Evolutionary conservation across 345 rosid species (phyloP).

Genomic region (Lepidium sativum): DNA sequence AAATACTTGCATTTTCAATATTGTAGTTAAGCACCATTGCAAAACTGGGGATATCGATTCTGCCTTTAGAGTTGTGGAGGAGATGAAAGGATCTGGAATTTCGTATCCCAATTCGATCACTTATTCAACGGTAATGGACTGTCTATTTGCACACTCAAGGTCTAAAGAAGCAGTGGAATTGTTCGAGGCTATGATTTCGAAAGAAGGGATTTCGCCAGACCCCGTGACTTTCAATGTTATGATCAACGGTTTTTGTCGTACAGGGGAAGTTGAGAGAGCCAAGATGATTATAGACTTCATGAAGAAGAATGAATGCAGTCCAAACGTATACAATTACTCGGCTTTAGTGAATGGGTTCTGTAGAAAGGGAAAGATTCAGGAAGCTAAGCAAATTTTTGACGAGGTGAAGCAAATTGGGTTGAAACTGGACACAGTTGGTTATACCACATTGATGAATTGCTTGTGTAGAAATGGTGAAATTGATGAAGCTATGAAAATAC

Average conservation of each 20-base stretch:
- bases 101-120: slow-evolving; percentile 76
- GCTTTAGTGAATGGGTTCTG: slow-evolving; percentile 59
- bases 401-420: slow-evolving; percentile 57
- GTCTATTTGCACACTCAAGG: slow-evolving; percentile 48
- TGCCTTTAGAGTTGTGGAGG: slow-evolving; percentile 55
- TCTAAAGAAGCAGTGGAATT: slow-evolving; percentile 62
- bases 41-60: slow-evolving; percentile 50
- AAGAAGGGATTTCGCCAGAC: slow-evolving; percentile 72
- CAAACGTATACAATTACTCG: slow-evolving; percentile 63
- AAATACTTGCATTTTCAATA: slow-evolving; percentile 87
- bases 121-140: slow-evolving; percentile 64
- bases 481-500: slow-evolving; percentile 51
- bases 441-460: slow-evolving; percentile 69
- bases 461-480: slow-evolving; percentile 47
- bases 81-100: slow-evolving; percentile 52
- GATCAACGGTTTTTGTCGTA: slow-evolving; percentile 68
- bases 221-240: slow-evolving; percentile 58
- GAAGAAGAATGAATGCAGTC: slow-evolving; percentile 70
- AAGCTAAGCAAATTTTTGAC: slow-evolving; percentile 45
- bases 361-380: slow-evolving; percentile 49
- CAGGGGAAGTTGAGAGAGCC: slow-evolving; percentile 62
- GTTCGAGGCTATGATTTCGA: slow-evolving; percentile 76
- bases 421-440: slow-evolving; percentile 58
- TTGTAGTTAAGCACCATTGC: slow-evolving; percentile 76
- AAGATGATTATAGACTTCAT: slow-evolving; percentile 70